Base-by-base conservation (phyloP, 129 eudicot genomes). In the Tanacetum coccineum region DNA sequence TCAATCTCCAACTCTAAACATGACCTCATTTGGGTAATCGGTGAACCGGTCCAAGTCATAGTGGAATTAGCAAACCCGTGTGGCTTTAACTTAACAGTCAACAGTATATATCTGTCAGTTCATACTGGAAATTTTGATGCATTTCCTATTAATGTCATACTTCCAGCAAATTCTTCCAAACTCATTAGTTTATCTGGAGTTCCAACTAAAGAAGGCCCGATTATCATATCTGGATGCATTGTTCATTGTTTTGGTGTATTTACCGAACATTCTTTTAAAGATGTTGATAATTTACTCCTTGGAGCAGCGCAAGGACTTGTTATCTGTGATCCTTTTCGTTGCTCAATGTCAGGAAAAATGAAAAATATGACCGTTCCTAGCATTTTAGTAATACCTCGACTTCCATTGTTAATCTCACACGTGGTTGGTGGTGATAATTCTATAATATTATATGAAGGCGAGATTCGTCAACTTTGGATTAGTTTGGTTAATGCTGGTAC, bases 291-390 rank as follows among this genome's bases (percentile, higher is more conserved):
- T 76, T 74, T 88, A 67, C 84, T 93, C 47, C 80, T 80, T 48
- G 98, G 98, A 46, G 98, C 98, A 56, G 84, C 98, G 36, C 98
- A 88, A 84, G 98, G 98, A 11, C 92, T 93, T 36, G 96, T 93
- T 62, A 81, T 88, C 53, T 88, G 96, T 72, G 98, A 93, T 59
- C 98, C 98, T 14, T 93, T 93, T 61, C 82, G 92, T 56, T 80
- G 83, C 74, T 82, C 92, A 57, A 95, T 96, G 57, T 90, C 89
- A 13, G 82, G 78, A 10, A 88, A 85, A 74, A 57, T 81, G 75
- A 92, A 83, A 79, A 84, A 72, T 68, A 66, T 82, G 21, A 53
- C 69, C 21, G 72, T 93, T 60, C 98, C 98, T 17, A 80, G 40
- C 68, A 84, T 93, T 76, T 46, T 90, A 18, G 89, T 88, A 63